Evolutionary conservation across 345 rosid genomes (phyloP).

Genomic region (Cochlearia excelsa): DNA sequence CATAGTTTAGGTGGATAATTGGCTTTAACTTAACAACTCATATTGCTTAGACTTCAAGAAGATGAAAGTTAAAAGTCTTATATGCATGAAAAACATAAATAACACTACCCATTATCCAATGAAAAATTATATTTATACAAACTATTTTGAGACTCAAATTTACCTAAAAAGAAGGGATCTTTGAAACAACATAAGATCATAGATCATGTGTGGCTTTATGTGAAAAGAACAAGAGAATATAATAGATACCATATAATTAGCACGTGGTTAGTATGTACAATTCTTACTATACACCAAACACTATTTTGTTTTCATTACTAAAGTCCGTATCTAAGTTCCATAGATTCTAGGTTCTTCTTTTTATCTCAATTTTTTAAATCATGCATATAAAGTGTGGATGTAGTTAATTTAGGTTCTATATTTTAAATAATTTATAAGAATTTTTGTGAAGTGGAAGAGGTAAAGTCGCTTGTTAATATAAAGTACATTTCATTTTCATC

Average conservation of each 20-base stretch:
- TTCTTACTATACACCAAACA: not conserved
- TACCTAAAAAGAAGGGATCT: constrained; percentile 25
- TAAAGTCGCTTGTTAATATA: constrained; percentile 26
- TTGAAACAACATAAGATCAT: constrained; percentile 5
- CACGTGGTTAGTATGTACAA: constrained; percentile 34
- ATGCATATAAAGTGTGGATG: constrained; percentile 8
- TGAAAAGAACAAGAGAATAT: constrained; percentile 22
- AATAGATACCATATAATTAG: constrained; percentile 21
- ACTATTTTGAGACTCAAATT: too few species aligned
- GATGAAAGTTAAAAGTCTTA: too few species aligned
- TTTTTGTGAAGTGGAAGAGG: constrained; percentile 27
- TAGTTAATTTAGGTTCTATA: not conserved
- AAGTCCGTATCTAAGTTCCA: constrained; percentile 10
- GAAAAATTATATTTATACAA: too few species aligned
- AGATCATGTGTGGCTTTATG: too few species aligned
- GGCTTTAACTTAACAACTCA: too few species aligned
- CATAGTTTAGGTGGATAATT: too few species aligned
- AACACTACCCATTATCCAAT: too few species aligned
- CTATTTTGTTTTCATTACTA: not conserved
- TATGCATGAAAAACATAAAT: too few species aligned
- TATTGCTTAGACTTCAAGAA: too few species aligned
- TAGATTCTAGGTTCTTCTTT: constrained; percentile 22
- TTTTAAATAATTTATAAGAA: not conserved
- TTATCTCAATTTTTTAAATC: not conserved
- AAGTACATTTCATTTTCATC: constrained; percentile 33